Conservation (phyloP, 2,329 filamentous ascomycete genomes). For the Cladorrhinum sp. region DNA sequence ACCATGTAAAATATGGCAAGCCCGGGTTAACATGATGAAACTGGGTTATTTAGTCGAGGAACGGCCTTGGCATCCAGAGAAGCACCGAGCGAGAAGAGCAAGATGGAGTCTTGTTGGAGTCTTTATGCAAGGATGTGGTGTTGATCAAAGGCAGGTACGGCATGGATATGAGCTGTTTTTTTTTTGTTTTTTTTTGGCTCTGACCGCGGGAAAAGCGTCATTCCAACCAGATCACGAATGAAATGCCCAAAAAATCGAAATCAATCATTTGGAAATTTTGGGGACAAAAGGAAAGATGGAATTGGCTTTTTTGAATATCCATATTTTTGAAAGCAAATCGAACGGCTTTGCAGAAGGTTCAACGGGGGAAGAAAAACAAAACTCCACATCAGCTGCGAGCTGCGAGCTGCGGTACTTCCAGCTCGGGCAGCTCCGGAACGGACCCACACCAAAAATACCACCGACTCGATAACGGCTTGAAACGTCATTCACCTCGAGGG, state of each 20-base stretch:
- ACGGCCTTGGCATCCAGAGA: conserved; percentile 7
- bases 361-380: not conserved
- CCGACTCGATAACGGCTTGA: conserved; percentile 14
- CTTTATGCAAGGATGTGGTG: not conserved
- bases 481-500: conserved; percentile 17
- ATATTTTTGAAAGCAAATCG: not conserved
- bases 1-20: not conserved
- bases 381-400: not conserved
- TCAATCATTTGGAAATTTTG: not conserved
- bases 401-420: not conserved
- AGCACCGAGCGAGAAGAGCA: conserved; percentile 2
- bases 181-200: conserved; percentile 5
- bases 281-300: not conserved
- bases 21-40: conserved; percentile 5
- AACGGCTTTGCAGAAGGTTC: not conserved
- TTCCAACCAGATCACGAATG: not conserved
- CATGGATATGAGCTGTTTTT: not conserved
- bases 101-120: not conserved
- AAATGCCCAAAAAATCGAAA: not conserved
- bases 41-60: not conserved
- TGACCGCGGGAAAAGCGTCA: conserved; percentile 3
- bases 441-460: not conserved
- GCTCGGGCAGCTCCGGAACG: not conserved
- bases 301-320: not conserved
- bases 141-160: not conserved